Evolutionary conservation across 164 flowering plant genomes (phyloP).

Genomic region (Berberis vulgaris): DNA sequence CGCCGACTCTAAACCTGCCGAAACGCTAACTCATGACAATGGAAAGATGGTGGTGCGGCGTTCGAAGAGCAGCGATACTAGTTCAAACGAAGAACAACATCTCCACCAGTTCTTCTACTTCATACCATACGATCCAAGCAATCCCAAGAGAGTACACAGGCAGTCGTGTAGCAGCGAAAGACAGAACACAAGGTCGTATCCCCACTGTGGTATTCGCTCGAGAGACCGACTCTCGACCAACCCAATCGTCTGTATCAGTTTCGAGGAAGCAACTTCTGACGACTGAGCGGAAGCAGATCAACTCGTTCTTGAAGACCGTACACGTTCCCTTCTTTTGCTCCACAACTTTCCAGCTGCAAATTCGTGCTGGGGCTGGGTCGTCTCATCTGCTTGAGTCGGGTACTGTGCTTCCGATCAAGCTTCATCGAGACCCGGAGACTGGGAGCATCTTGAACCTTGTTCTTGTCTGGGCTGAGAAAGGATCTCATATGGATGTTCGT

Average conservation of each 20-base stretch:
- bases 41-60: no score
- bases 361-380: slow-evolving; percentile 88
- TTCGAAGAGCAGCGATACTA: no score
- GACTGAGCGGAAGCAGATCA: slow-evolving; percentile 70
- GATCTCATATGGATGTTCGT: slow-evolving; percentile 51
- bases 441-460: slow-evolving; percentile 72
- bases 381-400: slow-evolving; percentile 59
- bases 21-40: no score
- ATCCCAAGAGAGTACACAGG: slow-evolving; percentile 62
- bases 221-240: slow-evolving; percentile 11
- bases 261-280: slow-evolving; percentile 59
- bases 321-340: slow-evolving; percentile 58
- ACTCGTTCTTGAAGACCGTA: slow-evolving; percentile 45
- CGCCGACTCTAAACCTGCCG: no score
- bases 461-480: slow-evolving; percentile 79
- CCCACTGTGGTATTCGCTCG: slow-evolving; percentile 76
- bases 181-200: slow-evolving; percentile 72
- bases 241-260: slow-evolving; percentile 5
- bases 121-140: slow-evolving; percentile 74
- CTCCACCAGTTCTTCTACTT: background rate
- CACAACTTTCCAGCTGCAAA: slow-evolving; percentile 73
- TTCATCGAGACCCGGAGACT: slow-evolving; percentile 55
- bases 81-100: background rate
- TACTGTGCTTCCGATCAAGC: slow-evolving; percentile 81
- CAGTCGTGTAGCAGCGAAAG: slow-evolving; percentile 37